phyloP scores from a whole-genome alignment of 768 basidiomycete genomes.

The Boletus reticulatus region DNA sequence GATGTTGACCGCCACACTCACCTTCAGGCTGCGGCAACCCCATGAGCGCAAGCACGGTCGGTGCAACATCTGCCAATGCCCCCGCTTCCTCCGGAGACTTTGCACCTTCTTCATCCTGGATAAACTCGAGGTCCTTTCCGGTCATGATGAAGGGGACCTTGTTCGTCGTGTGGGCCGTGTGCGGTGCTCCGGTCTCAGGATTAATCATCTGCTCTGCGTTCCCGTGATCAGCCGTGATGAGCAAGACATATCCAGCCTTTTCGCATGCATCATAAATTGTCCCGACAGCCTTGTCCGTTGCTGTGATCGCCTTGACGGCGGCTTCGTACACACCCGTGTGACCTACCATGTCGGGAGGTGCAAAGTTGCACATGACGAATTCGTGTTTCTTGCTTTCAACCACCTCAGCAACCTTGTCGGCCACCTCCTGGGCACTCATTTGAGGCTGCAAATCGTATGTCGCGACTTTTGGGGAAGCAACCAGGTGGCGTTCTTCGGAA shows the following conservation, averaged over 20 bases:
- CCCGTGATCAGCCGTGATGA: conserved; percentile 92
- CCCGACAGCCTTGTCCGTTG: conserved; percentile 89
- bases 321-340: conserved; percentile 93
- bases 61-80: conserved; percentile 88
- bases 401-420: conserved; percentile 89
- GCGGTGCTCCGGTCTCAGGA: conserved; percentile 76
- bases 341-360: conserved; percentile 97
- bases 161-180: conserved; percentile 92
- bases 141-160: conserved; percentile 87
- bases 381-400: conserved; percentile 68
- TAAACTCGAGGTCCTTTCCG: conserved; percentile 57
- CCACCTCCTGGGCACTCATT: conserved; percentile 88
- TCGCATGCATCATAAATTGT: conserved; percentile 85
- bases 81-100: conserved; percentile 58
- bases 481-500: conserved; percentile 80
- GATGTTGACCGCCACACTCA: conserved; percentile 24
- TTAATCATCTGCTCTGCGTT: conserved; percentile 96
- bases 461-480: conserved; percentile 89
- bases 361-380: conserved; percentile 98
- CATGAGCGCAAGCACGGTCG: conserved; percentile 80
- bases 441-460: conserved; percentile 91
- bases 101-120: conserved; percentile 46
- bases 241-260: conserved; percentile 80
- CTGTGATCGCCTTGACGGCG: conserved; percentile 81
- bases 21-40: conserved; percentile 70